Evolutionary conservation across 108 stramenopile species (phyloP), one percentile per base, ranked within the genome.

Genomic region (Discostella pseudostelligera): DNA sequence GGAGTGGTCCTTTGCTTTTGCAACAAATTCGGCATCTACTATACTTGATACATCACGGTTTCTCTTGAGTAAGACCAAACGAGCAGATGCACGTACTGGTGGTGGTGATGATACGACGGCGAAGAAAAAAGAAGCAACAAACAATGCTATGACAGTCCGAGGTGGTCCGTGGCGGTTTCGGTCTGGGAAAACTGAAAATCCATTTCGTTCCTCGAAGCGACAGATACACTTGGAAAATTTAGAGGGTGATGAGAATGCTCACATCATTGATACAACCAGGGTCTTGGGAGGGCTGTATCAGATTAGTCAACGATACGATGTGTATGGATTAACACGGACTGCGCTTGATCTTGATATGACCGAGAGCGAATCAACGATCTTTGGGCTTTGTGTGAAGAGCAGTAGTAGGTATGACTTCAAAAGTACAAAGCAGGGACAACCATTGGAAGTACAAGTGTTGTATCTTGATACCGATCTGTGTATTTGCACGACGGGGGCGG

Each of bases 391-490:
- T 11, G 21, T 79, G 5, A 56, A 43, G 19, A 35, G 44, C 13
- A 69, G 54, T 19, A 54, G n/a, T 65, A 58, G 45, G 22, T 51
- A 55, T 51, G 76, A 74, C 54, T 75, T 68, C 44, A 44, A 22
- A 62, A 61, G 64, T 2, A 69, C 73, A 17, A 70, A 65, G 37
- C 53, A 57, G 40, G 69, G 80, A 19, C 35, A 62, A 17, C 78
- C 81, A 32, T 43, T 80, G 28, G 66, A 69, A 56, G 28, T 83
- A 22, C 80, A 82, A 57, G 54, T 86, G 11, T 39, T 86, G 24
- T 86, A 86, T 66, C 56, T 81, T 32, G 85, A 86, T 54, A 65
- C 49, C 24, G 82, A 86, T 70, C 57, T 86, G 9, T 86, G 85
- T 60, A 72, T 86, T 49, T 62, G 64, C 13, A 81, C 81, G 6